A percentile compares a stretch with the other conserved stretches of the same genome.
phyloP scores from a whole-genome alignment of 495 filamentous ascomycete genomes.

The Aspergillus bridgeri region DNA sequence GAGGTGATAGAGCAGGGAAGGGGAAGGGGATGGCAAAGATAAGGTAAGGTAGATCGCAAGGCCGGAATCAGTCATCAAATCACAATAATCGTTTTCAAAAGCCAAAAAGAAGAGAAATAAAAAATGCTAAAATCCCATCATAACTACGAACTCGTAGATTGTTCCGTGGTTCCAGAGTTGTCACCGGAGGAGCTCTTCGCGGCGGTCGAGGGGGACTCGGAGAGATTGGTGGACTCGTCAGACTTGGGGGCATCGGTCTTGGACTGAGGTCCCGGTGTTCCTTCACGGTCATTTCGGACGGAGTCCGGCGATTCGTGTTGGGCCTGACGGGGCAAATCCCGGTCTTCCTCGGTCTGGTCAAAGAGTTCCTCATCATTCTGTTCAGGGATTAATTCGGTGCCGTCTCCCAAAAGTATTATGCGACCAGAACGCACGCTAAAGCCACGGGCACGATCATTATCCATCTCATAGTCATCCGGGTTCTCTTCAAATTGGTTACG shows the following conservation, averaged over 20 bases:
- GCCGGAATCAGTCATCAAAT: conserved; percentile 21
- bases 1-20: conserved; percentile 3
- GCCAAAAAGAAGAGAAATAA: conserved; percentile 20
- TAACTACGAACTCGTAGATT: conserved; percentile 29
- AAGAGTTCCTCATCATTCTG: conserved; percentile 89
- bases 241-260: conserved; percentile 21
- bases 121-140: conserved; percentile 14
- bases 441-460: conserved; percentile 61
- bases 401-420: conserved; percentile 92
- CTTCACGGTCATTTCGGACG: conserved; percentile 50
- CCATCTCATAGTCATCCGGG: conserved; percentile 87
- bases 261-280: conserved; percentile 53
- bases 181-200: conserved; percentile 26
- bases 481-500: conserved; percentile 92
- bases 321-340: conserved; percentile 61
- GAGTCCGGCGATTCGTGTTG: conserved; percentile 39
- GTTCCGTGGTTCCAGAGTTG: conserved; percentile 23
- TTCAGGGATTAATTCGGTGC: conserved; percentile 82
- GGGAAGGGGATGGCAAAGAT: neutral
- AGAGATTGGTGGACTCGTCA: conserved; percentile 23
- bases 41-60: conserved; percentile 1
- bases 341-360: conserved; percentile 79
- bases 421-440: conserved; percentile 66
- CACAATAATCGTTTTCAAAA: conserved; percentile 23
- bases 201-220: conserved; percentile 48